Evolutionary conservation across 805 yeast species (phyloP).

Genomic region (Candida caryicola): DNA sequence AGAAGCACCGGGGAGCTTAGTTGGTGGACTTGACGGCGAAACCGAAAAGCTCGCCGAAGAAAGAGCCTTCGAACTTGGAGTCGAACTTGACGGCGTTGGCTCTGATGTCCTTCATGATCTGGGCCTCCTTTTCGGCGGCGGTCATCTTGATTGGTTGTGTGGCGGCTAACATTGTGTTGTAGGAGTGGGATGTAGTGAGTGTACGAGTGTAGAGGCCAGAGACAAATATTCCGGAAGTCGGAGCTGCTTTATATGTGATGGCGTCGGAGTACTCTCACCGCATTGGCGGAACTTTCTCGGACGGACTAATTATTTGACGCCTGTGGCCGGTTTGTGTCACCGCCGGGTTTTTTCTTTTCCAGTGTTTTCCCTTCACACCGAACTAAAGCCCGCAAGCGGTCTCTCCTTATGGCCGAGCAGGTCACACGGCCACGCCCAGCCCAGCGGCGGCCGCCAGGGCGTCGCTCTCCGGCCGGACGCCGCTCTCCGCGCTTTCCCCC

Average conservation of each 20-base stretch:
- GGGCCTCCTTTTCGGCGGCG: conserved; percentile 46
- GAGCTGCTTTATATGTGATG: too few species aligned
- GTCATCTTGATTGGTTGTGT: conserved; percentile 11
- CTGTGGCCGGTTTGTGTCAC: neutral
- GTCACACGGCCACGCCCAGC: too few species aligned
- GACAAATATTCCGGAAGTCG: too few species aligned
- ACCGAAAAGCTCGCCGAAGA: conserved; percentile 43
- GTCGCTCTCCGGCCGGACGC: too few species aligned
- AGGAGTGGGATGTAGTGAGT: too few species aligned
- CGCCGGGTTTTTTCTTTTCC: neutral
- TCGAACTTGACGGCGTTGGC: conserved; percentile 32
- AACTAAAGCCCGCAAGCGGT: too few species aligned
- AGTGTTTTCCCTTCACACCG: too few species aligned
- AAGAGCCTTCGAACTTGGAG: conserved; percentile 39
- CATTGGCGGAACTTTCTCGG: neutral
- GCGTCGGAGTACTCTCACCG: neutral
- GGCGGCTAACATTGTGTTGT: conserved; percentile 3
- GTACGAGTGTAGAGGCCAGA: too few species aligned
- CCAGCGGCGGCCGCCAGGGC: too few species aligned
- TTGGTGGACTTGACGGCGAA: conserved; percentile 15
- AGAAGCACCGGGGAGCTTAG: too few species aligned
- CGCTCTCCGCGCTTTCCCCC: too few species aligned
- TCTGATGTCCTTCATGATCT: conserved; percentile 45
- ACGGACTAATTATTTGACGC: neutral
- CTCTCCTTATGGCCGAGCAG: too few species aligned